Evolutionary conservation across 23 red algal genomes (phyloP), one percentile per base, ranked within the genome.

Genomic region (Pyropia yezoensis): DNA sequence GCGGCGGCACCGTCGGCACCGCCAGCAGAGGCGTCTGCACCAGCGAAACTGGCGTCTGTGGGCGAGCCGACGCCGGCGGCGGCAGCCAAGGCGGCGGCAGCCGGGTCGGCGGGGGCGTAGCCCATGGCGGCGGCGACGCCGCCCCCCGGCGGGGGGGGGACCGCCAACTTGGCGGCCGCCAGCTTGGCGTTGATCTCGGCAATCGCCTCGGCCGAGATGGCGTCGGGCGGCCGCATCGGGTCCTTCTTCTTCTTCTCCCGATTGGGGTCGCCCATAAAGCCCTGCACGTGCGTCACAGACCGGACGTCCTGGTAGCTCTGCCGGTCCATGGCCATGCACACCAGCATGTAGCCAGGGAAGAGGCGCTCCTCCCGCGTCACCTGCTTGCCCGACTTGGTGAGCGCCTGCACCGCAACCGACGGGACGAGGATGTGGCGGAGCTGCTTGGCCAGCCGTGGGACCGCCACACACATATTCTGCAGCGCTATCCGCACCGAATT

Each of bases 271-370:
- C 70, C 70, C 73, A 91, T 81, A 33, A 91, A 91, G 51, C 72
- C 76, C 52, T 82, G 76, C 13, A 91, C 71, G 29, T 91, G 70
- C 11, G 87, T 63, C 16, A 81, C 71, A 11, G 65, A 32, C 14
- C 72, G 78, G 25, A 91, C 69, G 66, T 82, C 65, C 18, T 67
- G 22, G 63, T 81, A 91, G 27, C 52, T 77, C 30, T 65, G 56
- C 18, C 67, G 62, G 26, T 81, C 70, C 73, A 91, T 77, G 18
- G 74, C 63, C 71, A 91, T 82, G 6, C 67, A 49, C 29, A 91
- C 77, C 54, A 91, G 52, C 25, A 83, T 71, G 56, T 91, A 91
- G 32, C 87, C 73, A 1, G 87, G 87, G 45, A 91, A 91, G 18
- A 83, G 64, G 19, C 78, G 70, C 70, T 91, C 87, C 27, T 91